Percentiles rank a stretch among this genome's conserved stretches.
Conservation (phyloP, 306 rosid genomes). For the Leucaena leucocephala region DNA sequence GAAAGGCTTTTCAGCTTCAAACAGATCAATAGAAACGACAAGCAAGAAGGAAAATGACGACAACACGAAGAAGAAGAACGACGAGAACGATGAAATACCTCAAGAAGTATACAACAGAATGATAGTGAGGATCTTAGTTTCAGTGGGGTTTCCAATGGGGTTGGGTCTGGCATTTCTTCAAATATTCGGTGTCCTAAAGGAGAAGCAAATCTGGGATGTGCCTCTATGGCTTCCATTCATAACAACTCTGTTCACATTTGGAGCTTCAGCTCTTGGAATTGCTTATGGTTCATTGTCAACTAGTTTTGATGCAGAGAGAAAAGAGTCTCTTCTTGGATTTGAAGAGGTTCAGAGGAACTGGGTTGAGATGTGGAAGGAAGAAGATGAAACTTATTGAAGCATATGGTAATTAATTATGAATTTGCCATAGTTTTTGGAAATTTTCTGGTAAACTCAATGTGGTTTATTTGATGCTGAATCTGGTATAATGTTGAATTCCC, state of each 20-base stretch:
- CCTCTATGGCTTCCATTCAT: constrained; percentile 76
- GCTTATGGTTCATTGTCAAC: constrained; percentile 79
- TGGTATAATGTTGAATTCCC: no score
- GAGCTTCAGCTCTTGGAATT: constrained; percentile 71
- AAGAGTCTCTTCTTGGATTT: constrained; percentile 76
- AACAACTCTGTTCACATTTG: constrained; percentile 63
- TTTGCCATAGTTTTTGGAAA: no score
- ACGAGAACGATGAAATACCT: constrained; percentile 56
- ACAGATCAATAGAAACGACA: constrained; percentile 9
- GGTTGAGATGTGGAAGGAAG: constrained; percentile 88
- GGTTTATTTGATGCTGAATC: not conserved
- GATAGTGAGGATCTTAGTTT: constrained; percentile 56
- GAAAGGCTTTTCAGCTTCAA: constrained; percentile 65
- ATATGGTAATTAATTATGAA: no score
- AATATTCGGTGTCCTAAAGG: constrained; percentile 56
- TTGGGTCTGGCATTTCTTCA: constrained; percentile 61
- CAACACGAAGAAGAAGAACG: constrained; percentile 6
- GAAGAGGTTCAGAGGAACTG: constrained; percentile 66
- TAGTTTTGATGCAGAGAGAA: constrained; percentile 69
- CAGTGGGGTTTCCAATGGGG: constrained; percentile 72
- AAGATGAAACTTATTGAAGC: constrained; percentile 32
- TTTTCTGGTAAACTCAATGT: not conserved
- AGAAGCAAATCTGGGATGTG: constrained; percentile 50
- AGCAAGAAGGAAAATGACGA: constrained; percentile 29
- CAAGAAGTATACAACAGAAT: constrained; percentile 62